Evolutionary conservation across 352 stramenopile species (phyloP), one percentile per base, ranked within the genome.

Genomic region (Phytophthora kernoviae): DNA sequence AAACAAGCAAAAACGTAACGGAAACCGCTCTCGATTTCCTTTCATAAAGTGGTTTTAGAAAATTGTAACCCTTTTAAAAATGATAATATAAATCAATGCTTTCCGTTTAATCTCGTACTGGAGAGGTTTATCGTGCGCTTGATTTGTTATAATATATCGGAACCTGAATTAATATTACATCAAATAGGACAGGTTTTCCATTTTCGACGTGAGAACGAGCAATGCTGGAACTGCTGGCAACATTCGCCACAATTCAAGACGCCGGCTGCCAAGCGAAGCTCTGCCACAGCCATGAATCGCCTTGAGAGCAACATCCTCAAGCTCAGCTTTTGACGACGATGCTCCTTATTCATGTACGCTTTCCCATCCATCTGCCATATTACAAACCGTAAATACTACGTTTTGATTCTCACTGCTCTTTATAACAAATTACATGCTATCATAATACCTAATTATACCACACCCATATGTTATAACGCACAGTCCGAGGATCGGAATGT

Each of bases 401-500:
- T n/a, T 41, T 42, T 21, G 24, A 15, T 51, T n/a, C 7, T 52
- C 4, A 8, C 3, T 43, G 15, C 58, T 12, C 33, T 32, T 50
- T 60, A 60, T 63, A 68, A 46, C 53, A 54, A 63, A 49, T 49
- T 43, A 12, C 26, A 26, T 15, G 4, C 50, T 36, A 42, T 24
- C 14, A 21, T 21, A 30, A 27, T n/a, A n/a, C 24, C 12, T 24
- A 58, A 7, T 34, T 42, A 56, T 46, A 15, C 12, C 3, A 12
- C 24, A 15, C 4, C 15, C 15, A 51, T 53, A 34, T 70, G 54
- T 63, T 20, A 54, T 50, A 50, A 64, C 45, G 34, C 12, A 54
- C 27, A 70, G 62, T 21, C 12, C 47, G 52, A 52, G 45, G 55
- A 0, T 81, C 73, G 10, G 73, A 81, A 32, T 74, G 51, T 44